Percentiles rank a stretch among this genome's conserved stretches.
These are phyloP conservation scores for Pestalotiopsis sp. DNA, from an alignment of 2,329 filamentous ascomycete genomes.

Conservation along the genomic window DNA sequence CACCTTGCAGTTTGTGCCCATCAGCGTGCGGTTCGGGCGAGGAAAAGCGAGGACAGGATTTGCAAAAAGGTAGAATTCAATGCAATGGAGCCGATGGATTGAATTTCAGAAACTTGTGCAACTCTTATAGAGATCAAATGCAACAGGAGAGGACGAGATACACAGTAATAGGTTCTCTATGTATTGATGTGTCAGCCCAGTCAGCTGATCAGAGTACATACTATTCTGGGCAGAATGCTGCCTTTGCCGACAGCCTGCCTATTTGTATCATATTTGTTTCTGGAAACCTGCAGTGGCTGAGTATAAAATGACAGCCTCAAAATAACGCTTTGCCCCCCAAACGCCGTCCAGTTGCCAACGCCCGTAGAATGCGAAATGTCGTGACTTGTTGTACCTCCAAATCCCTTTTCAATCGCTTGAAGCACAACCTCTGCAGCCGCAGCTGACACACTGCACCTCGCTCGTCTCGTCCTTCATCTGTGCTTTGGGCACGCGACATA, in stretches of 20 bases:
- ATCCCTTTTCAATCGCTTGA: conserved; percentile 68
- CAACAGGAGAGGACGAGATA: neutral
- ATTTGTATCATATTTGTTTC: neutral
- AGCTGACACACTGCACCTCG: conserved; percentile 91
- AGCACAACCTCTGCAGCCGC: conserved; percentile 88
- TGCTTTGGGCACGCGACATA: conserved; percentile 89
- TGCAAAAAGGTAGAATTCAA: conserved; percentile 40
- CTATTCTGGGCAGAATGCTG: neutral
- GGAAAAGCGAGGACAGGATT: conserved; percentile 56
- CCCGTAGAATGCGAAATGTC: conserved; percentile 7
- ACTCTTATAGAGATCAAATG: too few relatives aligned
- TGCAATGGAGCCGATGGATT: neutral
- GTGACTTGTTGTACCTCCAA: neutral
- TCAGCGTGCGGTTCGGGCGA: conserved; percentile 66
- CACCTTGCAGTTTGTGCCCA: conserved; percentile 69
- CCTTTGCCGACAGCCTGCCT: neutral
- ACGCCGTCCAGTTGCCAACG: conserved; percentile 1
- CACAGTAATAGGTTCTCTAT: neutral
- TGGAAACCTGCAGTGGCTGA: neutral
- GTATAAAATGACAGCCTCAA: neutral
- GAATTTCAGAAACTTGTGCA: neutral
- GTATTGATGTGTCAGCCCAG: neutral
- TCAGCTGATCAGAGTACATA: neutral
- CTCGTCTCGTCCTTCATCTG: conserved; percentile 83
- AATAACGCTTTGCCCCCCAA: neutral